Evolutionary conservation across 108 stramenopile species (phyloP).

Genomic region (Pseudonitzschia multiseries): DNA sequence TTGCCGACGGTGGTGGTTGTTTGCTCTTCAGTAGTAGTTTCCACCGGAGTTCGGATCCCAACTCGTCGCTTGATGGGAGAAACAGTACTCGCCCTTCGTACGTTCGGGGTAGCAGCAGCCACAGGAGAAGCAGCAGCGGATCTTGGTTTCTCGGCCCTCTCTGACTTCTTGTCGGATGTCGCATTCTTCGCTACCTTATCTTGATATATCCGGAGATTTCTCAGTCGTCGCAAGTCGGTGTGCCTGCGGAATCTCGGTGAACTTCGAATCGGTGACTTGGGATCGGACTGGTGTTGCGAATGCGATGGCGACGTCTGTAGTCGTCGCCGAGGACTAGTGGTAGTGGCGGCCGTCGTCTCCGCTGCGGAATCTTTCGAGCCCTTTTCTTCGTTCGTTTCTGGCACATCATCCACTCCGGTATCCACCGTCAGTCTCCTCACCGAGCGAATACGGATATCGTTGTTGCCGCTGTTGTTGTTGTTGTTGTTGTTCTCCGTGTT

Average conservation of each 20-base stretch:
- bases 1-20: no score
- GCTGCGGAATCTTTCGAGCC: no score
- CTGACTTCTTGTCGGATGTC: no score
- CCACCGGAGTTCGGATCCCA: no score
- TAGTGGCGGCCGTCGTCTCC: neutral
- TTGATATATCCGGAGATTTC: neutral
- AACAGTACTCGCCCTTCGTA: no score
- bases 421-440: neutral
- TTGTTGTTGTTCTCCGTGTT: no score
- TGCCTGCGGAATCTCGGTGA: conserved; percentile 6
- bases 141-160: no score
- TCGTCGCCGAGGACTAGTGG: neutral
- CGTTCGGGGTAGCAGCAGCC: no score
- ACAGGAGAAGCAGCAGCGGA: no score
- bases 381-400: neutral
- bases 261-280: no score
- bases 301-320: neutral
- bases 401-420: neutral
- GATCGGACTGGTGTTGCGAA: no score
- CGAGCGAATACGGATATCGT: neutral
- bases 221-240: neutral
- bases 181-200: neutral
- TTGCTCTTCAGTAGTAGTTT: neutral
- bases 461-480: neutral
- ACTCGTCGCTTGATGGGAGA: no score